Conservation (phyloP, 1,139 yeast species). For the Hyphopichia wangnamkhiaoensis region DNA sequence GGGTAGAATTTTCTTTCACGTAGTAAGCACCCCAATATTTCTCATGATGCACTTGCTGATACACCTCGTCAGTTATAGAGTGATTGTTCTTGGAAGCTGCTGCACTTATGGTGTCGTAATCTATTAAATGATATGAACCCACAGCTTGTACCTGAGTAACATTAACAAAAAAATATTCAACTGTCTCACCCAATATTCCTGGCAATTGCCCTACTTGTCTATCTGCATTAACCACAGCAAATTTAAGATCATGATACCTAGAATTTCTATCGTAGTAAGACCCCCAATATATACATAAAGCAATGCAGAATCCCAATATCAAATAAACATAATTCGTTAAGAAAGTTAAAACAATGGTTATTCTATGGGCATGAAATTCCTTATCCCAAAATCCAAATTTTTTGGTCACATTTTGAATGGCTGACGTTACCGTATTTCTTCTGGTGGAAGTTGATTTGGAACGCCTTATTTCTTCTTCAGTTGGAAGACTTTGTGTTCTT, state of each 20-base stretch:
- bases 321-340: constrained; percentile 24
- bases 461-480: background rate
- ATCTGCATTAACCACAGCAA: constrained; percentile 31
- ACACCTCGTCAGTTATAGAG: constrained; percentile 26
- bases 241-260: constrained; percentile 21
- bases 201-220: constrained; percentile 21
- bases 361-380: constrained; percentile 23
- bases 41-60: constrained; percentile 32
- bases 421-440: constrained; percentile 21
- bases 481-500: constrained; percentile 1
- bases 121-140: constrained; percentile 27
- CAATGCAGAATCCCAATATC: constrained; percentile 23
- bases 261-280: constrained; percentile 23
- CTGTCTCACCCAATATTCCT: constrained; percentile 26
- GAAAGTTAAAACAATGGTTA: constrained; percentile 19
- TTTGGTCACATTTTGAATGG: constrained; percentile 17
- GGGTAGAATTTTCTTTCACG: constrained; percentile 29
- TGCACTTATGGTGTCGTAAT: constrained; percentile 16
- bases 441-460: constrained; percentile 7
- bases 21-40: constrained; percentile 33
- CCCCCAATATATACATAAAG: constrained; percentile 36
- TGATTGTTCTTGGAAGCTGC: constrained; percentile 20
- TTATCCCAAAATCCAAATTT: constrained; percentile 33
- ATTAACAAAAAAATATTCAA: constrained; percentile 23
- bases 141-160: constrained; percentile 19